These are phyloP conservation scores for Conticribra weissflogii DNA, from an alignment of 108 stramenopile genomes.

Conservation along the genomic window DNA sequence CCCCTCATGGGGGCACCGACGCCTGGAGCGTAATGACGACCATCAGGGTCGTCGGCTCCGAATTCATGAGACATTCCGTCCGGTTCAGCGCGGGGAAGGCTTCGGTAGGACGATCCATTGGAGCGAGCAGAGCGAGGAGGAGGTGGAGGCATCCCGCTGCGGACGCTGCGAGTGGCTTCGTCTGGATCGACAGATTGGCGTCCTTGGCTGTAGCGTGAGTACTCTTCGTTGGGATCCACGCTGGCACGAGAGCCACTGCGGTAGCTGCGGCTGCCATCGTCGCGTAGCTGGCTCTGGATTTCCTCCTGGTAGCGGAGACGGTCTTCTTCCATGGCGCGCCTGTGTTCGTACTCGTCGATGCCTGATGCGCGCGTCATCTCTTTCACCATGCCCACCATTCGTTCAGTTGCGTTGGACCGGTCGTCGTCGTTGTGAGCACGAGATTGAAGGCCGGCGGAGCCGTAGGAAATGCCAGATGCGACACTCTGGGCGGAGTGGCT, in stretches of 20 bases:
- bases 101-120: background rate
- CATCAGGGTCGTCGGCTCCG: constrained; percentile 48
- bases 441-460: constrained; percentile 16
- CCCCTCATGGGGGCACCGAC: background rate
- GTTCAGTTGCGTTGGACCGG: constrained; percentile 16
- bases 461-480: constrained; percentile 15
- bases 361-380: constrained; percentile 7
- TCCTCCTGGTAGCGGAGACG: background rate
- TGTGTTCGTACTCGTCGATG: constrained; percentile 1
- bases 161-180: constrained; percentile 13
- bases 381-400: constrained; percentile 24
- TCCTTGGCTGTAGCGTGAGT: constrained; percentile 6
- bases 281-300: constrained; percentile 3
- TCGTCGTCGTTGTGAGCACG: constrained; percentile 13
- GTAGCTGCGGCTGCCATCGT: background rate
- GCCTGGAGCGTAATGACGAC: constrained; percentile 40
- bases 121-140: constrained; percentile 9
- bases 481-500: constrained; percentile 18
- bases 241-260: background rate
- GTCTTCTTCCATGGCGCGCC: constrained; percentile 14
- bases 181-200: constrained; percentile 10
- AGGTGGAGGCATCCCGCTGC: background rate
- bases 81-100: constrained; percentile 17
- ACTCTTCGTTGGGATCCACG: background rate
- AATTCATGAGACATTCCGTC: constrained; percentile 32